A percentile compares a stretch with the other conserved stretches of the same genome.
Evolutionary conservation across 306 rosid species (phyloP).

Genomic region (Pyrus bretschneideri): DNA sequence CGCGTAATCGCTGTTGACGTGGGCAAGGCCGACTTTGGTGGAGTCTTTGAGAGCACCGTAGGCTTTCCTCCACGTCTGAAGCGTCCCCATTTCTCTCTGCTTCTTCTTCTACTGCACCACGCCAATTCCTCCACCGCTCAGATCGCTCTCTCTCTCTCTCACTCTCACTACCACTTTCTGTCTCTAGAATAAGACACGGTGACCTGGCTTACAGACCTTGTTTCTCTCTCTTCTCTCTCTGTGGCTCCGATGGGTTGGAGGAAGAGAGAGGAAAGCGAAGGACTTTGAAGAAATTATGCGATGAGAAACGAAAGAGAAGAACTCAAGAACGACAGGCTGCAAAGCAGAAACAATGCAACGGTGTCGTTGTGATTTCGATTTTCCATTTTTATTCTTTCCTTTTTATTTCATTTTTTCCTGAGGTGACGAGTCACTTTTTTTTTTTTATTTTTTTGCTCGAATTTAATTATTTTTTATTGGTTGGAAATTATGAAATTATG

Average conservation of each 20-base stretch:
- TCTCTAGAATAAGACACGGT: background rate
- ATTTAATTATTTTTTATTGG: no score
- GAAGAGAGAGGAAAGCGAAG: constrained; percentile 33
- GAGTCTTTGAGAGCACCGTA: constrained; percentile 90
- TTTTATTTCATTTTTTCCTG: background rate
- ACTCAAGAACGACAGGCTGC: constrained; percentile 5
- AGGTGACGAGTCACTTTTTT: background rate
- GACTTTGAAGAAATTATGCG: background rate
- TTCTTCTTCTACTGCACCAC: background rate
- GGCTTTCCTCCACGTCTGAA: constrained; percentile 96
- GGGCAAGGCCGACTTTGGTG: constrained; percentile 99
- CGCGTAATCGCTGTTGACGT: constrained; percentile 99
- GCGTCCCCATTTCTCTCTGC: constrained; percentile 64
- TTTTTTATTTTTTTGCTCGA: background rate
- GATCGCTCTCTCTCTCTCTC: constrained; percentile 13
- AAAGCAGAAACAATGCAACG: background rate
- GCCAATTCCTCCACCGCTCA: constrained; percentile 14
- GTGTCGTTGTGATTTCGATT: background rate
- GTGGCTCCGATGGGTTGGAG: constrained; percentile 6
- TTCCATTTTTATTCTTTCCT: background rate
- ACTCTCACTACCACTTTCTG: background rate
- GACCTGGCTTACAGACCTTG: constrained; percentile 40
- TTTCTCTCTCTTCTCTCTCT: constrained; percentile 28
- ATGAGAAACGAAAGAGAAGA: background rate
- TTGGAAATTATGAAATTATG: background rate